Base-by-base conservation (phyloP, 345 rosid genomes). In the Euphorbia peplus region DNA sequence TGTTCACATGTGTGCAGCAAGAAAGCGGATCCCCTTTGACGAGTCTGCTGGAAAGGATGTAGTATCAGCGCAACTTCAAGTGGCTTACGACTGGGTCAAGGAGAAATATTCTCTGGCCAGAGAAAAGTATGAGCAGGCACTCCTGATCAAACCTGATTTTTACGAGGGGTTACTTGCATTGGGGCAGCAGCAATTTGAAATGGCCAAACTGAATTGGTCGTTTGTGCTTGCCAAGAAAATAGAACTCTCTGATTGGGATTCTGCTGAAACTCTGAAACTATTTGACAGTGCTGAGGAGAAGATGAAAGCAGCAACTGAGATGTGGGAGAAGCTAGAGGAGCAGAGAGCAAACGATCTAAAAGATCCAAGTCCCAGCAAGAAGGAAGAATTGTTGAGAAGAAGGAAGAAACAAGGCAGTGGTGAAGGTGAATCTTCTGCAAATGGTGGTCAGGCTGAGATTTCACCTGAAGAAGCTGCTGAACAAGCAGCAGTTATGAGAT, bases 141-240 rank as follows among this genome's bases (percentile, higher is more conserved):
- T 93, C 3, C 41, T 75, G 55, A 88, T 93, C 76, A 93, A 93
- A 75, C 93, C 98, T 0, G 97, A 93, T 59, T 93, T 93, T 69
- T 93, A 93, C 21, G 98, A 93, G 69, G 98, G 97, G n/a, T 73
- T 91, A 76, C 88, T 93, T 19, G 98, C 98, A 5, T 75, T 88
- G 64, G 98, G 98, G 29, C 98, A 93, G 75, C 98, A 93, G 67
- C 96, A 93, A 28, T 91, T 93, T 70, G 98, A 93, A 72, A 93
- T 91, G 98, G 98, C 98, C 25, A 93, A 93, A 79, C 98, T 93
- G 53, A 92, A 87, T 48, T 93, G 98, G 98, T 93, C 96, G 8
- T 93, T 75, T 74, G 87, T 76, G 0, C 84, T 91, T 58, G 95
- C 98, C 2, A 84, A 84, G 82, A 93, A 93, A 79, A 77, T 83